Base-by-base conservation (phyloP, 169 alveolate species). In the Neospora caninum region DNA sequence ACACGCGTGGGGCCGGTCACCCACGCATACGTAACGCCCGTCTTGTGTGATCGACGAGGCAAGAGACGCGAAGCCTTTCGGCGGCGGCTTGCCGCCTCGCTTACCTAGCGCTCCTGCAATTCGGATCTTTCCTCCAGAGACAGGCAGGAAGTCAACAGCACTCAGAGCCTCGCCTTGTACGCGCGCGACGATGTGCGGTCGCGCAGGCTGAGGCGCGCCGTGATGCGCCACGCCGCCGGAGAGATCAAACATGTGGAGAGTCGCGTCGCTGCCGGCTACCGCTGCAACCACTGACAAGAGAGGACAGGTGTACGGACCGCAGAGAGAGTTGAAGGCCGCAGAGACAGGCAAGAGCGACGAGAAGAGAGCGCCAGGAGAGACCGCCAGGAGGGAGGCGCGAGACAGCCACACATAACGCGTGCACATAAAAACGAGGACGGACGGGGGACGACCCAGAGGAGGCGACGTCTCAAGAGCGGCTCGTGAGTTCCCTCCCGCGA, bases 221-320 rank as follows among this genome's bases (percentile, higher is more conserved):
- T 2, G 41, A 41, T 2, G 49, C 42, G 39, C 84, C 1, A 73
- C 39, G 43, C 84, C 84, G 16, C 84, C 84, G 43, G 49, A 31
- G 49, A 73, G 43, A n/a, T 73, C 84, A 36, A 73, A 73, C 39
- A 73, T 18, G n/a, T 73, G 84, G 16, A 73, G 49, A 9, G 43
- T 73, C 84, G 84, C 84, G 43, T 73, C 84, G 84, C 84, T 73
- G 45, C 84, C 42, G 49, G 84, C 84, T 2, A 36, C 84, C 0
- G 84, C 84, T 9, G 84, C 84, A n/a, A 73, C 84, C 42, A 27
- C 84, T 73, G 39, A 36, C 10, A n/a, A 73, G 20, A 22, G 25
- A 13, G 25, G 2, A n/a, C 22, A 73, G n/a, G 10, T 25, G 36
- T 9, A 20, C 34, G 29, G 41, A 69, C 38, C 4, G 13, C 29